phyloP scores from a whole-genome alignment of 805 yeast genomes.

The Ogataea parapolymorpha region DNA sequence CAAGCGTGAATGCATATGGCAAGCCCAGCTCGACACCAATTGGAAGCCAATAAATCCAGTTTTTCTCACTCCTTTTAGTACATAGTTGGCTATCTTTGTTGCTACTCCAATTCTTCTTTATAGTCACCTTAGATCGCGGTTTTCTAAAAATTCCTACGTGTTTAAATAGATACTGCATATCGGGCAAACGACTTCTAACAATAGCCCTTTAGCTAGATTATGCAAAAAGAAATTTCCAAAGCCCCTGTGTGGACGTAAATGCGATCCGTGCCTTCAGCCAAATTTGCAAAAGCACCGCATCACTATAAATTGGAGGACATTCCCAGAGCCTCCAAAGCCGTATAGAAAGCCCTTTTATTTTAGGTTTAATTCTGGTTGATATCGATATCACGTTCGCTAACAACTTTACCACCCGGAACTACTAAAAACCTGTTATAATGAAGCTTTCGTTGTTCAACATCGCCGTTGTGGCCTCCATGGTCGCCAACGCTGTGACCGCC shows the following conservation, averaged over 20 bases:
- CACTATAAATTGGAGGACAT: not conserved
- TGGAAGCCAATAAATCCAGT: no score
- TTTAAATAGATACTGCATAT: not conserved
- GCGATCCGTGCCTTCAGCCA: constrained; percentile 3
- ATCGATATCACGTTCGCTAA: constrained; percentile 17
- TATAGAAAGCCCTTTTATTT: constrained; percentile 4
- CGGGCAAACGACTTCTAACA: not conserved
- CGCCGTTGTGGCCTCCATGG: constrained; percentile 14
- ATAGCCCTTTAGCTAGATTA: not conserved
- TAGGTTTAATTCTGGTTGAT: constrained; percentile 5
- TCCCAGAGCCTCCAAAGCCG: not conserved
- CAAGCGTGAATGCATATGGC: no score
- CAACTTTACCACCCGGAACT: constrained; percentile 6
- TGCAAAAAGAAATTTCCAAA: not conserved
- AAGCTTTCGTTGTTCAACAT: constrained; percentile 20
- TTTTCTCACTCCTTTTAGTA: no score
- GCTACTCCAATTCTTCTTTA: no score
- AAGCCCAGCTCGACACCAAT: no score
- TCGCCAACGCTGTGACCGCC: constrained; percentile 19
- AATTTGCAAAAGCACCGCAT: not conserved
- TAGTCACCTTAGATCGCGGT: not conserved
- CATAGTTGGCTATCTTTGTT: no score
- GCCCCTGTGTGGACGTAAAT: not conserved
- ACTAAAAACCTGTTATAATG: constrained; percentile 12
- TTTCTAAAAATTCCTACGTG: not conserved